Evolutionary conservation across 225 moss, liverwort and hornwort genomes (phyloP), one percentile per base, ranked within the genome.

Genomic region (Marchantia paleacea): DNA sequence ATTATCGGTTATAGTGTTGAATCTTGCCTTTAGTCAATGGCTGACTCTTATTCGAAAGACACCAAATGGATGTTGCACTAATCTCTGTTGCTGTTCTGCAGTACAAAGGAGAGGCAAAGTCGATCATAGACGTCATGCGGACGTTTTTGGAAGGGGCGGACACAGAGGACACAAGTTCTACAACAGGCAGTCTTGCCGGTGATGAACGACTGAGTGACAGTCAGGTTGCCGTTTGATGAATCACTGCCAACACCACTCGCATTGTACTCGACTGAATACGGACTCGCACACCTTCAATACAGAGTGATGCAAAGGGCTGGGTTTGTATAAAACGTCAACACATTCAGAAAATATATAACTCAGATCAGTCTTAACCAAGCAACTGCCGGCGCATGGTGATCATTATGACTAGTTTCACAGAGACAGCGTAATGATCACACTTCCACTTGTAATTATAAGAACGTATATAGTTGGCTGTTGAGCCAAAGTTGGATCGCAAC

Each of bases 31-130:
- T 39, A 39, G 39, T 39, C 5, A 39, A 39, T 39, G 39, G 39
- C 39, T 39, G 39, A n/a, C n/a, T n/a, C n/a, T n/a, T n/a, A n/a
- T n/a, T n/a, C n/a, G n/a, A 3, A 14, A 50, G 22, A 51, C 22
- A 72, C n/a, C 8, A n/a, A 51, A 51, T n/a, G 12, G 50, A 26
- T 15, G 6, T 19, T 13, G 29, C 30, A 52, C 50, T 29, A 20
- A 66, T 12, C 30, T 80, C 16, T 69, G 8, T 62, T 58, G 16
- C 71, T 72, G 54, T 61, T 6, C 78, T 82, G 74, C 92, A 95
- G 95, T 90, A 90, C 85, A 95, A 92, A 84, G 80, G 80, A 75
- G 95, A 93, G 79, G 87, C 95, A 24, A 90, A 91, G 67, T 72
- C 88, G 72, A 87, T 92, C 64, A 85, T 93, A 76, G 89, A 84